Evolutionary conservation across 129 eudicot species (phyloP), one percentile per base, ranked within the genome.

Genomic region (Tagetes erecta): DNA sequence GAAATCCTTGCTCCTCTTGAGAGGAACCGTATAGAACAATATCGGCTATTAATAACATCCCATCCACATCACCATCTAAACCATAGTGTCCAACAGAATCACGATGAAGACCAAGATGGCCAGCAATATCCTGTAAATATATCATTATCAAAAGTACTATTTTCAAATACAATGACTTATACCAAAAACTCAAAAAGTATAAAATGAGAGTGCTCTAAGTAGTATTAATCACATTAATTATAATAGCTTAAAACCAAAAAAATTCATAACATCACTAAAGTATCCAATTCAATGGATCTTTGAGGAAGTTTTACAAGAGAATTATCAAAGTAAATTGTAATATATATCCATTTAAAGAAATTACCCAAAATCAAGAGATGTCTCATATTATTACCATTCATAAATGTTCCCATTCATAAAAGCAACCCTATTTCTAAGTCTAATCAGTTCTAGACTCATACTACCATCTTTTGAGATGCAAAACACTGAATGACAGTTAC

Each of bases 1-100:
- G 98, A 75, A 94, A 94, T 6, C 88, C 89, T 81, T 94, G 97
- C 50, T 86, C 98, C 38, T 90, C 87, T 85, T 90, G 97, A 58
- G 96, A 88, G 46, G 98, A 88, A 80, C 83, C 97, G 57, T 94
- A 94, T 4, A 94, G 68, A 82, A 91, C 84, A 75, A 94, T 86
- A 77, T 94, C 98, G 44, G 92, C 81, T 84, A 87, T 90, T 72
- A 90, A 62, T 78, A 91, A 64, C 73, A 88, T 44, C 63, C 85
- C 89, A 64, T 88, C 85, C 62, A 88, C 97, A 72, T 91, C 93
- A 70, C 76, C 82, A 77, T 86, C 82, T 62, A 94, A 77, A 58
- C 96, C 91, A 77, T 85, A 85, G 68, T 94, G 98, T 81, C 87
- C 80, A 59, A 94, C 82, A 37, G 97, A 86, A 75, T 84, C 97